phyloP scores from a whole-genome alignment of 2,329 filamentous ascomycete genomes.

The Dactylella cylindrospora region DNA sequence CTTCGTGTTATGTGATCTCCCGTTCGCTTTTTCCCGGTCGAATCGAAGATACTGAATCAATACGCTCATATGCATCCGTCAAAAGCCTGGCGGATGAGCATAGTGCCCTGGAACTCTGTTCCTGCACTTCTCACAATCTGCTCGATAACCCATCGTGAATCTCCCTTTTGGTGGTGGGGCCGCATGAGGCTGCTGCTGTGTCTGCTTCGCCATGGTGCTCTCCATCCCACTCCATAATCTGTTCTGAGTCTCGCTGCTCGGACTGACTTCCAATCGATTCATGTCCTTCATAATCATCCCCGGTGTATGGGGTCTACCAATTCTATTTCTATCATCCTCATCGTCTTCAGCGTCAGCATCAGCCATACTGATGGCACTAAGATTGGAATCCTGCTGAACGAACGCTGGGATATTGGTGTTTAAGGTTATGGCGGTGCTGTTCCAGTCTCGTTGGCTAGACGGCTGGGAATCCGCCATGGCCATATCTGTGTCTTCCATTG shows the following conservation, averaged over 20 bases:
- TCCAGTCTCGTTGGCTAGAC: conserved; percentile 19
- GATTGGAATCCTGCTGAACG: conserved; percentile 27
- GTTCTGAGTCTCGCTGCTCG: conserved; percentile 20
- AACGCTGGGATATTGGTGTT: conserved; percentile 15
- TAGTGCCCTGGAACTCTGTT: conserved; percentile 46
- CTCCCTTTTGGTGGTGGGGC: conserved; percentile 11
- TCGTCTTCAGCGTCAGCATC: conserved; percentile 11
- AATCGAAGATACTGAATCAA: too few relatives aligned
- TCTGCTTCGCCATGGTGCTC: background rate
- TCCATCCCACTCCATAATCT: conserved; percentile 22
- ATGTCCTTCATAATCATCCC: conserved; percentile 43
- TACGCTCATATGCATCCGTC: background rate
- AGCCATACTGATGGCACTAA: conserved; percentile 22
- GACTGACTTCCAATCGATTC: conserved; percentile 35
- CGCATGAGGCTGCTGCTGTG: background rate
- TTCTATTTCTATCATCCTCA: background rate
- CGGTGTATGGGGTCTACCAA: conserved; percentile 23
- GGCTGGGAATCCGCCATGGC: conserved; percentile 30
- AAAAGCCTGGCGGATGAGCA: conserved; percentile 40
- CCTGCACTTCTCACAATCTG: conserved; percentile 47
- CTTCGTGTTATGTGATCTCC: too few relatives aligned
- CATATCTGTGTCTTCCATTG: conserved; percentile 35
- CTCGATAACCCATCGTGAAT: conserved; percentile 46
- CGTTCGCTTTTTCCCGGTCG: too few relatives aligned
- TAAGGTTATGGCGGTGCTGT: background rate